Evolutionary conservation across 2,329 filamentous ascomycete species (phyloP).

Genomic region (Trematosphaeria pertusa): DNA sequence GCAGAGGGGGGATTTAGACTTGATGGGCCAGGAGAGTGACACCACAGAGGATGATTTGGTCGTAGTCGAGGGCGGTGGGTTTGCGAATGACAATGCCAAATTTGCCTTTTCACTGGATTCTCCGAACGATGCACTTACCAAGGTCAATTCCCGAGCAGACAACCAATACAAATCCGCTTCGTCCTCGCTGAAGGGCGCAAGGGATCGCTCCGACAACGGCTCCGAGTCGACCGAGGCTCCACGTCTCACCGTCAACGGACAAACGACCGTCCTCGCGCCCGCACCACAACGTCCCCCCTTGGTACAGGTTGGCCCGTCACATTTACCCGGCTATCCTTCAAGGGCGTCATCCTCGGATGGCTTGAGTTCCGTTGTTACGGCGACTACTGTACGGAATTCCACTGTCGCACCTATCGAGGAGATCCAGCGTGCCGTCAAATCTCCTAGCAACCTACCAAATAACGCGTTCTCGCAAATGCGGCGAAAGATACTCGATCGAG

Average conservation of each 20-base stretch:
- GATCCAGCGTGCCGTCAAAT: conserved; percentile 25
- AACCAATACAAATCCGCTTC: conserved; percentile 29
- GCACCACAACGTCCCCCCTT: conserved; percentile 49
- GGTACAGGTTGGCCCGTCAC: conserved; percentile 53
- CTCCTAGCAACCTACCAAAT: conserved; percentile 50
- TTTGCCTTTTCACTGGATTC: conserved; percentile 30
- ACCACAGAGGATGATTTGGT: conserved; percentile 41
- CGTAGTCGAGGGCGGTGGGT: conserved; percentile 31
- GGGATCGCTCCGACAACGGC: conserved; percentile 31
- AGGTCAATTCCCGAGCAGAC: conserved; percentile 32
- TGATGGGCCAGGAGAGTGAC: conserved; percentile 38
- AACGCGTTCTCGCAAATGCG: conserved; percentile 66
- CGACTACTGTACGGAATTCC: conserved; percentile 41
- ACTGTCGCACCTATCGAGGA: conserved; percentile 41
- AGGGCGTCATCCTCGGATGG: conserved; percentile 56
- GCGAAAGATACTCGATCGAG: conserved; percentile 87
- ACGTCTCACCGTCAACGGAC: conserved; percentile 27
- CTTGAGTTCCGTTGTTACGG: conserved; percentile 46
- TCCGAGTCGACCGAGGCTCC: conserved; percentile 30
- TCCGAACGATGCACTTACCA: conserved; percentile 28
- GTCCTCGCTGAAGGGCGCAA: conserved; percentile 24
- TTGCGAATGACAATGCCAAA: conserved; percentile 27
- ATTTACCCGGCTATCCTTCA: conserved; percentile 57
- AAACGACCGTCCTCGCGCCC: conserved; percentile 32
- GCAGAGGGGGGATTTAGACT: conserved; percentile 30